Base-by-base conservation (phyloP, 2,329 filamentous ascomycete species). In the Nigrospora osmanthi region DNA sequence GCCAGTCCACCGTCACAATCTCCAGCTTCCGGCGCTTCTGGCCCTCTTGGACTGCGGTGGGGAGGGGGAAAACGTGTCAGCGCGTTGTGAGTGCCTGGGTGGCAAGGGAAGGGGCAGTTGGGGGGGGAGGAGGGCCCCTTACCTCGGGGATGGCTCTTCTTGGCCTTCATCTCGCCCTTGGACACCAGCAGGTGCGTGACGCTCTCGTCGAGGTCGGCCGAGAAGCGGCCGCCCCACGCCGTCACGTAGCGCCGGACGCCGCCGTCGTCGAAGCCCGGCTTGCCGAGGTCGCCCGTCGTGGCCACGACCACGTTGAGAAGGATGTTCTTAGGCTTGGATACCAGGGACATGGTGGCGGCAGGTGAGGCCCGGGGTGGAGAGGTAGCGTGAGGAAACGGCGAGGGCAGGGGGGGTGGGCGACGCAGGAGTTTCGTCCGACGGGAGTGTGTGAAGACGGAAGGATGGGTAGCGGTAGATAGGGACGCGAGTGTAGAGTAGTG, bases 171-270 rank as follows among this genome's bases (percentile, higher is more conserved):
- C 41, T 75, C 68, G 0, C 23, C 5, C 23, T 6, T 28, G 5
- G 78, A 80, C 44, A 80, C 78, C 17, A 95, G 72, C 0, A 95
- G 66, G 62, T 95, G 89, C 0, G 89, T 95, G 11, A 84, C 78
- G 0, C 67, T 55, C 0, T 69, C 59, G 23, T 69, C 70, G 15
- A 88, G 63, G 0, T 70, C 64, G 1, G 67, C 59, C 0, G 67
- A 64, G 57, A 81, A 84, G 1, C 46, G 61, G 2, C 85, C 89
- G 7, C 78, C 80, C 47, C 85, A 78, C 4, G 69, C 58, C 4
- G 68, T 66, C 11, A 87, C 72, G 87, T 87, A 95, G 35, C 69
- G 67, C 33, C 71, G 71, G 33, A 93, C 72, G 36, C 85, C 76
- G 1, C 75, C 68, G 3, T 72, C 63, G 1, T 67, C 70, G 48